These are phyloP conservation scores for Globisporangium lucens DNA, from an alignment of 352 stramenopile genomes.

Conservation along the genomic window DNA sequence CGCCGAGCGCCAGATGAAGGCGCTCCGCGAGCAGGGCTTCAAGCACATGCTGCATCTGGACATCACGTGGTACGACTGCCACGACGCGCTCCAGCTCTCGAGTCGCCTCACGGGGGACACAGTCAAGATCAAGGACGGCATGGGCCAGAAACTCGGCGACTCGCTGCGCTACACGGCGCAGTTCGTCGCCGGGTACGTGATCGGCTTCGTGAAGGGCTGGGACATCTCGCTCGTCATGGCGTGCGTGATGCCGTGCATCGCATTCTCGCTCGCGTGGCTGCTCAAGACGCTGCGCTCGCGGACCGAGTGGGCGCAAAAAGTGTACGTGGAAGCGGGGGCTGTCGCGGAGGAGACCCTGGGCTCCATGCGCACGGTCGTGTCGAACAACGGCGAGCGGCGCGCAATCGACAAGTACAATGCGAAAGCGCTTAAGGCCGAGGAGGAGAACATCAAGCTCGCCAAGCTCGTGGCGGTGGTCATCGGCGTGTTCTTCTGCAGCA, in stretches of 20 bases:
- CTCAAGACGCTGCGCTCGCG: slow-evolving; percentile 24
- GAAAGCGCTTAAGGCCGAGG: slow-evolving; percentile 26
- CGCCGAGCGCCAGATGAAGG: slow-evolving; percentile 48
- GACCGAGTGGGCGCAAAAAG: slow-evolving; percentile 28
- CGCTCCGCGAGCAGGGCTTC: slow-evolving; percentile 28
- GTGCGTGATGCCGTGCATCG: slow-evolving; percentile 42
- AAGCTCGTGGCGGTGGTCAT: slow-evolving; percentile 25
- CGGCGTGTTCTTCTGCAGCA: slow-evolving; percentile 33
- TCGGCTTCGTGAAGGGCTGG: slow-evolving; percentile 47
- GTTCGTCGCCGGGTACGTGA: slow-evolving; percentile 39
- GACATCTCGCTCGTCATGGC: slow-evolving; percentile 47
- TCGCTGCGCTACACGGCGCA: slow-evolving; percentile 29
- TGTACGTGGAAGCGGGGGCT: slow-evolving; percentile 47
- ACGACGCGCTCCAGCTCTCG: slow-evolving; percentile 42
- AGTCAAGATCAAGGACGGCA: slow-evolving; percentile 56
- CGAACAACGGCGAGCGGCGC: slow-evolving; percentile 37
- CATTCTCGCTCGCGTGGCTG: slow-evolving; percentile 30
- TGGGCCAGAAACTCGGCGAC: slow-evolving; percentile 52
- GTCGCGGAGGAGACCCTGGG: slow-evolving; percentile 58
- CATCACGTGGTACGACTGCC: slow-evolving; percentile 49
- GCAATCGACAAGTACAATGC: slow-evolving; percentile 38
- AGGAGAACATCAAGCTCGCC: slow-evolving; percentile 27
- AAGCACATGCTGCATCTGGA: slow-evolving; percentile 50
- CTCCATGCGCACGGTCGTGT: slow-evolving; percentile 59
- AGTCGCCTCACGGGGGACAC: slow-evolving; percentile 43